A percentile compares a stretch with the other conserved stretches of the same genome.
These are phyloP conservation scores for Talaromyces atroroseus DNA, from an alignment of 2,329 filamentous ascomycete species.

Conservation along the genomic window DNA sequence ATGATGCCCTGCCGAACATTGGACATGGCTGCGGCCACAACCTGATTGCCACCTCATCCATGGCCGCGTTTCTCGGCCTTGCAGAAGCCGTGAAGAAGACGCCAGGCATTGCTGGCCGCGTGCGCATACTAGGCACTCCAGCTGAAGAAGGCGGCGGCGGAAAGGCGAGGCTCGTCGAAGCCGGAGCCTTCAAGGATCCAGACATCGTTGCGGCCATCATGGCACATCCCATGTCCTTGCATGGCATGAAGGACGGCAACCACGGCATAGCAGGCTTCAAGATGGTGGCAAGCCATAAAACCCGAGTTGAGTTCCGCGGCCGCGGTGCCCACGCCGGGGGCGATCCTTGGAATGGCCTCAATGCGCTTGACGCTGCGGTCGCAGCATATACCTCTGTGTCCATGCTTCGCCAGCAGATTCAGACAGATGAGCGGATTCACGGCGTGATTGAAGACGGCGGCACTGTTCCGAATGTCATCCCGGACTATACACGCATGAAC, in stretches of 20 bases:
- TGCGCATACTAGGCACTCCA: constrained; percentile 23
- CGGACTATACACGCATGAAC: constrained; percentile 43
- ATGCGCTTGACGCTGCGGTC: constrained; percentile 55
- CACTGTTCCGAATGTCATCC: constrained; percentile 53
- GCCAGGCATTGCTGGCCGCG: constrained; percentile 11
- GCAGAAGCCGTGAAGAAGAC: constrained; percentile 10
- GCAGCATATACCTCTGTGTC: constrained; percentile 43
- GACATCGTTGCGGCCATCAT: constrained; percentile 26
- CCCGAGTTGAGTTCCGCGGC: constrained; percentile 40
- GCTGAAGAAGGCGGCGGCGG: constrained; percentile 24
- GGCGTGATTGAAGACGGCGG: constrained; percentile 52
- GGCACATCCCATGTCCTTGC: constrained; percentile 26
- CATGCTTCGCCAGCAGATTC: constrained; percentile 52
- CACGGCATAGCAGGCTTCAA: too few relatives aligned
- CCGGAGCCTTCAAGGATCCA: constrained; percentile 30
- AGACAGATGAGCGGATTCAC: constrained; percentile 49
- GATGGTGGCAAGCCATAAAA: constrained; percentile 11
- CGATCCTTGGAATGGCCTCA: constrained; percentile 54
- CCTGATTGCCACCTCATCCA: constrained; percentile 6
- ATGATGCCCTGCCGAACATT: constrained; percentile 19
- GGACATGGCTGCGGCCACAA: constrained; percentile 23
- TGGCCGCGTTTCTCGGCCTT: constrained; percentile 16
- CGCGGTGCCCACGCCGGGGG: constrained; percentile 53
- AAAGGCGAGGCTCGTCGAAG: constrained; percentile 31
- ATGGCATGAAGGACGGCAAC: too few relatives aligned